A percentile compares a stretch with the other conserved stretches of the same genome.
Evolutionary conservation across 2,329 filamentous ascomycete genomes (phyloP).

Genomic region (Ophiognomonia clavigignenti-juglandacearum): DNA sequence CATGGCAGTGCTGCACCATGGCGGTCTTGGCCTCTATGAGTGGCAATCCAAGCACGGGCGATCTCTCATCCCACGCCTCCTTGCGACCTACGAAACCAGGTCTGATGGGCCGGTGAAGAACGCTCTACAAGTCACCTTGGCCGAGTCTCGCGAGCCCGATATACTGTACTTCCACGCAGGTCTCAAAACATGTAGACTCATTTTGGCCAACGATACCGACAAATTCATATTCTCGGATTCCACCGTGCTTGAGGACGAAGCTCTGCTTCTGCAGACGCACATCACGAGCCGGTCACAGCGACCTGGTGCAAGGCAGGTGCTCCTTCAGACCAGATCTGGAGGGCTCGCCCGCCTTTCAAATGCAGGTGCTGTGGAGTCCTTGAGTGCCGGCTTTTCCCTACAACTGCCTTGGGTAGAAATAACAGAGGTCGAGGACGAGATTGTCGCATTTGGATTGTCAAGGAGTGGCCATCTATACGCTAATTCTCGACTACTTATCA

Average conservation of each 20-base stretch:
- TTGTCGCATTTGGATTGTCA: slow-evolving; percentile 60
- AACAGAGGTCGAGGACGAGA: slow-evolving; percentile 33
- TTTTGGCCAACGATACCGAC: slow-evolving; percentile 14
- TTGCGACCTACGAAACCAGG: slow-evolving; percentile 34
- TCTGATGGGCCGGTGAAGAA: slow-evolving; percentile 24
- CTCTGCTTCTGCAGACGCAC: slow-evolving; percentile 7
- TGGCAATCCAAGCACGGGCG: slow-evolving; percentile 61
- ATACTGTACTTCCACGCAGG: slow-evolving; percentile 26
- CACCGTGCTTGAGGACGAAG: slow-evolving; percentile 14
- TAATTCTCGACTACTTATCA: slow-evolving; percentile 66
- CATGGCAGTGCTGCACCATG: slow-evolving; percentile 68
- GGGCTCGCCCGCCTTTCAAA: slow-evolving; percentile 35
- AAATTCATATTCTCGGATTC: slow-evolving; percentile 17
- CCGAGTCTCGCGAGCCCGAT: slow-evolving; percentile 23
- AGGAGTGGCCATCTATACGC: slow-evolving; percentile 74
- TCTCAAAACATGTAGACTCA: slow-evolving; percentile 9
- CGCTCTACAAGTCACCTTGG: slow-evolving; percentile 30
- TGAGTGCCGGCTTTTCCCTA: slow-evolving; percentile 35
- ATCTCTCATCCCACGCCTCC: slow-evolving; percentile 38
- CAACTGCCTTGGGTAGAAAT: slow-evolving; percentile 51
- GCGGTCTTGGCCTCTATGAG: slow-evolving; percentile 62
- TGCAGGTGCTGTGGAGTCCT: slow-evolving; percentile 25
- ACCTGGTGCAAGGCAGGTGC: slow-evolving; percentile 24
- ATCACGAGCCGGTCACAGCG: not conserved
- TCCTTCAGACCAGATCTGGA: slow-evolving; percentile 43